phyloP scores from a whole-genome alignment of 148 eudicot genomes.

The Heliamphora exappendiculata region DNA sequence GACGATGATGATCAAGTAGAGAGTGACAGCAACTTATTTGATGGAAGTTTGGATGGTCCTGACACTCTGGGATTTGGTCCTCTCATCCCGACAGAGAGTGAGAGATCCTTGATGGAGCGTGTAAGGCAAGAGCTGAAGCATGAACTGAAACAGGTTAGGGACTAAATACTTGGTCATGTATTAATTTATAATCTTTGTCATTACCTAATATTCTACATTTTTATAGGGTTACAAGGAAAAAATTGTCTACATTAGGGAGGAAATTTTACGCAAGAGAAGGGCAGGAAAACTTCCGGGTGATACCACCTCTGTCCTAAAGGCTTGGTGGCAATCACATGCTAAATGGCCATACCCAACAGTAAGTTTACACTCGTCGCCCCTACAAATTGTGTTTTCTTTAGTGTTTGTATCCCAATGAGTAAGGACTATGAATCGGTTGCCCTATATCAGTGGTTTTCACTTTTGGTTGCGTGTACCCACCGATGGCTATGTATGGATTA shows the following conservation, averaged over 20 bases:
- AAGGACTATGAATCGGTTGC: background rate
- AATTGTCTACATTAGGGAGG: constrained; percentile 87
- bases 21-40: constrained; percentile 45
- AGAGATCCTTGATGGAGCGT: constrained; percentile 67
- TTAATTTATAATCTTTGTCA: background rate
- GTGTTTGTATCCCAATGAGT: background rate
- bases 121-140: constrained; percentile 65
- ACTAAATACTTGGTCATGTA: background rate
- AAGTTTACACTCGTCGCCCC: constrained; percentile 21
- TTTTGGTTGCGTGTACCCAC: background rate
- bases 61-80: constrained; percentile 65
- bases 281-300: constrained; percentile 97
- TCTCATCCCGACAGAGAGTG: constrained; percentile 54
- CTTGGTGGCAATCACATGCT: constrained; percentile 97
- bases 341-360: constrained; percentile 98
- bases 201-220: constrained; percentile 3
- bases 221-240: constrained; percentile 89
- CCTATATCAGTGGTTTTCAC: too few relatives aligned
- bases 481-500: background rate
- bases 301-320: constrained; percentile 82
- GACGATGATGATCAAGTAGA: constrained; percentile 56
- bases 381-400: background rate
- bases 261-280: constrained; percentile 87
- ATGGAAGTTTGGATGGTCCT: constrained; percentile 46
- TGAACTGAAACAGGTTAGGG: constrained; percentile 49